Evolutionary conservation across 2,329 filamentous ascomycete species (phyloP).

Genomic region (Coniochaeta prunicola): DNA sequence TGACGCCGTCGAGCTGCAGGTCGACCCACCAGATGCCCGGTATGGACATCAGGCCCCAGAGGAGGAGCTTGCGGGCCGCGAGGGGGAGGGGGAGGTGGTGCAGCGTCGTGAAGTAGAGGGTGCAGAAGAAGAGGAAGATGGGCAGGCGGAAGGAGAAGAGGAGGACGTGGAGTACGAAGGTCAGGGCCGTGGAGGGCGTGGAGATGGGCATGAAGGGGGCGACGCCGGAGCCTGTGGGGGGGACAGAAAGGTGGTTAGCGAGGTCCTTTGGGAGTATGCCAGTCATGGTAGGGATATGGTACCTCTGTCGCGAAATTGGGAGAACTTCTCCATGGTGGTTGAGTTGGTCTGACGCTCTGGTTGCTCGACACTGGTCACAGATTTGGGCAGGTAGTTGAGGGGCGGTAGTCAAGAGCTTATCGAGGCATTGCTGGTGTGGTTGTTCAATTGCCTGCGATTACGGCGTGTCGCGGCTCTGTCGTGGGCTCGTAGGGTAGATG

Average conservation of each 20-base stretch:
- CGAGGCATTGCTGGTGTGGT: not conserved
- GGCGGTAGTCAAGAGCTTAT: not conserved
- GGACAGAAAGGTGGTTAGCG: slow-evolving; percentile 1
- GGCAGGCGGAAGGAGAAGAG: slow-evolving; percentile 79
- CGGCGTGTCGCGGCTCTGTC: not conserved
- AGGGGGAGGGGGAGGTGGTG: slow-evolving; percentile 67
- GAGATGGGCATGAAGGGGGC: slow-evolving; percentile 87
- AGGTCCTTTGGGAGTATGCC: slow-evolving; percentile 1
- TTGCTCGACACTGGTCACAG: not conserved
- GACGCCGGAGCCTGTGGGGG: slow-evolving; percentile 75
- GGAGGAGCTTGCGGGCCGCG: slow-evolving; percentile 66
- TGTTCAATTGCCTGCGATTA: not conserved
- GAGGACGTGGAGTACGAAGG: slow-evolving; percentile 57
- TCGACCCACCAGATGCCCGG: slow-evolving; percentile 98
- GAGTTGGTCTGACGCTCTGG: not conserved
- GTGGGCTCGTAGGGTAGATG: not conserved
- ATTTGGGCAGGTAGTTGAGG: not conserved
- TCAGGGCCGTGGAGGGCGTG: slow-evolving; percentile 54
- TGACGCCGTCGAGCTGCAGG: slow-evolving; percentile 94
- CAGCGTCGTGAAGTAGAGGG: slow-evolving; percentile 71
- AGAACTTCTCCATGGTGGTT: slow-evolving; percentile 82
- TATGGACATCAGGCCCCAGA: slow-evolving; percentile 83
- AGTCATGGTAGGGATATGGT: not conserved
- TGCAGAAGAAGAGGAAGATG: slow-evolving; percentile 60
- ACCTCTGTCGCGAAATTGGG: slow-evolving; percentile 88